Evolutionary conservation across 2,329 filamentous ascomycete genomes (phyloP).

Genomic region (Venturia effusa): DNA sequence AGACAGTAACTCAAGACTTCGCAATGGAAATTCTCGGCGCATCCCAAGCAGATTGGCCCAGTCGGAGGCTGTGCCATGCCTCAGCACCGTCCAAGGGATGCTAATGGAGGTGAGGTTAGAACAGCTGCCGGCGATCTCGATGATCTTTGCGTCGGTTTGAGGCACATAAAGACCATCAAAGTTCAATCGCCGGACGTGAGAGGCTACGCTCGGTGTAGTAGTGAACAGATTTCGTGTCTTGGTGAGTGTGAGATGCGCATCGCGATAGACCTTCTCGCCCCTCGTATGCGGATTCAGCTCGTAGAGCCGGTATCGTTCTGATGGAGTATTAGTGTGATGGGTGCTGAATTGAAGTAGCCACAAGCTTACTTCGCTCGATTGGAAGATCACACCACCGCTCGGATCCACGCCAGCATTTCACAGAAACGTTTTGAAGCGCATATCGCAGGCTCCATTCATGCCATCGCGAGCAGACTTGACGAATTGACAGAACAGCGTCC

Average conservation of each 20-base stretch:
- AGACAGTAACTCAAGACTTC: slow-evolving; percentile 41
- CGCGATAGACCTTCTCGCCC: slow-evolving; percentile 39
- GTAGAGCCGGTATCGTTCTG: slow-evolving; percentile 34
- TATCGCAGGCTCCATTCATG: slow-evolving; percentile 43
- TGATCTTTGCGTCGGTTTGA: slow-evolving; percentile 39
- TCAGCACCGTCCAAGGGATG: slow-evolving; percentile 42
- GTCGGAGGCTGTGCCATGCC: slow-evolving; percentile 35
- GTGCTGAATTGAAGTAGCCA: neutral
- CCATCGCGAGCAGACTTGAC: slow-evolving; percentile 39
- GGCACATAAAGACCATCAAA: slow-evolving; percentile 44
- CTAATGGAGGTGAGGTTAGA: slow-evolving; percentile 36
- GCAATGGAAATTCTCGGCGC: slow-evolving; percentile 28
- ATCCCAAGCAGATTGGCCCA: slow-evolving; percentile 39
- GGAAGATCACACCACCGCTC: slow-evolving; percentile 42
- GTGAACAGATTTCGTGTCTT: slow-evolving; percentile 36
- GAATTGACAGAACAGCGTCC: slow-evolving; percentile 38
- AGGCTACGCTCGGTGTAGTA: slow-evolving; percentile 33
- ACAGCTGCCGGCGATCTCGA: slow-evolving; percentile 37
- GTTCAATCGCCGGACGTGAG: slow-evolving; percentile 42
- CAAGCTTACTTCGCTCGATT: slow-evolving; percentile 23
- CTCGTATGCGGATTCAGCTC: slow-evolving; percentile 36
- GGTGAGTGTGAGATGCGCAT: slow-evolving; percentile 40
- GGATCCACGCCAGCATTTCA: slow-evolving; percentile 41
- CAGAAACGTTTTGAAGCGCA: slow-evolving; percentile 40
- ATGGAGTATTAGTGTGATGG: neutral